Base-by-base conservation (phyloP, 2,329 filamentous ascomycete species). In the Nannizziopsis arthrosporioides region DNA sequence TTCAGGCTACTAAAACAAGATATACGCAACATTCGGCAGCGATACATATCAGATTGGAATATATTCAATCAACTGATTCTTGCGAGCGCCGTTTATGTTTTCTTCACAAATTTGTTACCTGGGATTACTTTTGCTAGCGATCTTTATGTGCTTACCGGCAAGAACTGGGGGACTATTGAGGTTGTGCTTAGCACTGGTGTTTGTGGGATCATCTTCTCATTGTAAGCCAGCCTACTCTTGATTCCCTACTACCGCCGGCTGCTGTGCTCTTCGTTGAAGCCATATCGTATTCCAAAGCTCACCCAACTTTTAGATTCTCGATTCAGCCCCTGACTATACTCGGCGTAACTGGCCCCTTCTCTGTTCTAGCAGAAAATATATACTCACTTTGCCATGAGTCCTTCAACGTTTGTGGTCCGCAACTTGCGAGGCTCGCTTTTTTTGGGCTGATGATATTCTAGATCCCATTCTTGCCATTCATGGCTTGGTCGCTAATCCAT, bases 121-220 rank as follows among this genome's bases (percentile, higher is more conserved):
- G 78, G 80, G 1, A 81, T 82, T 56, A 82, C 79, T 0, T 82
- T 82, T 62, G 78, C 78, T 0, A 79, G 75, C 59, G 80, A 82
- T 59, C 61, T 82, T 49, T 80, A 79, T 57, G 73, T 75, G 3
- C 63, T 78, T 53, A 82, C 79, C 0, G 78, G 78, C 11, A 65
- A 73, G 56, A 78, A 74, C 22, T 82, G 78, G 76, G 78, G 78
- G 0, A 79, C 79, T 0, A 80, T 82, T 46, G 80, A 82, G 58
- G 77, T 82, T 6, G 78, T 83, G 1, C 76, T 82, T 49, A 81
- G 77, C 54, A 82, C 79, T 1, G 79, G 78, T 0, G 61, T 83
- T 1, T 82, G 78, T 60, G 77, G 78, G 1, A 60, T 81, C 37
- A 74, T 81, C 22, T 82, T 82, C 59, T 74, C 76, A 9, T 48